Conservation (phyloP, 1,139 yeast species). For the Diutina pseudorugosa region DNA sequence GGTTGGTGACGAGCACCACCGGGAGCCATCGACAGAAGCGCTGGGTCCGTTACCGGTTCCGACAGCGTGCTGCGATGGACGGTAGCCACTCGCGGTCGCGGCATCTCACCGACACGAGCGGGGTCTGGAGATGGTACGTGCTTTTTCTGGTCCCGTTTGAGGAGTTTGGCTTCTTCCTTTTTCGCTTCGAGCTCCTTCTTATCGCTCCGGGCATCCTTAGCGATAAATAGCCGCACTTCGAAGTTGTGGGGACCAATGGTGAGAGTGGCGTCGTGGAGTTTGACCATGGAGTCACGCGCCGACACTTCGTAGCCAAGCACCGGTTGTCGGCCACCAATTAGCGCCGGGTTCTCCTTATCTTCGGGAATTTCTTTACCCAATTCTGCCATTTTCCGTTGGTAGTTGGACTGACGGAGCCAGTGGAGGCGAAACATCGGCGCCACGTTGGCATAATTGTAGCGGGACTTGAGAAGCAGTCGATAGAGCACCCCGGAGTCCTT, state of each 20-base stretch:
- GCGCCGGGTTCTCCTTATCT: conserved; percentile 10
- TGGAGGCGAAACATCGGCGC: conserved; percentile 63
- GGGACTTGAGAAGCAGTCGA: conserved; percentile 61
- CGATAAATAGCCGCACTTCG: conserved; percentile 64
- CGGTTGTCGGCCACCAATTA: conserved; percentile 23
- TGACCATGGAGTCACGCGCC: conserved; percentile 81
- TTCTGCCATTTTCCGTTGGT: conserved; percentile 28
- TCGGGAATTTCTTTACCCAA: conserved; percentile 15
- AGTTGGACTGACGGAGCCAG: conserved; percentile 59
- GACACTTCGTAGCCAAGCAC: conserved; percentile 35
- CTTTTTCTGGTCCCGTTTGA: conserved; percentile 17
- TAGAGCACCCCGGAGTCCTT: conserved; percentile 65
- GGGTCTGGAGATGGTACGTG: conserved; percentile 8
- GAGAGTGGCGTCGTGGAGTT: conserved; percentile 65
- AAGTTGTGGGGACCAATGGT: conserved; percentile 76
- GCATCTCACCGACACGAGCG: not conserved
- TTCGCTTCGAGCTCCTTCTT: conserved; percentile 9
- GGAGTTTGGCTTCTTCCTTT: conserved; percentile 18
- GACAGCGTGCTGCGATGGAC: not conserved
- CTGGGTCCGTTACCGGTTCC: conserved; percentile 2
- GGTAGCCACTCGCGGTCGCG: not conserved
- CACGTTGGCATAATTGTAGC: conserved; percentile 60
- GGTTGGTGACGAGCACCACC: not conserved
- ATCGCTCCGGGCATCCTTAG: conserved; percentile 56
- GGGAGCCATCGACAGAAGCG: not conserved